Evolutionary conservation across 2,329 filamentous ascomycete species (phyloP), one percentile per base, ranked within the genome.

Genomic region (Dissoconium aciculare): DNA sequence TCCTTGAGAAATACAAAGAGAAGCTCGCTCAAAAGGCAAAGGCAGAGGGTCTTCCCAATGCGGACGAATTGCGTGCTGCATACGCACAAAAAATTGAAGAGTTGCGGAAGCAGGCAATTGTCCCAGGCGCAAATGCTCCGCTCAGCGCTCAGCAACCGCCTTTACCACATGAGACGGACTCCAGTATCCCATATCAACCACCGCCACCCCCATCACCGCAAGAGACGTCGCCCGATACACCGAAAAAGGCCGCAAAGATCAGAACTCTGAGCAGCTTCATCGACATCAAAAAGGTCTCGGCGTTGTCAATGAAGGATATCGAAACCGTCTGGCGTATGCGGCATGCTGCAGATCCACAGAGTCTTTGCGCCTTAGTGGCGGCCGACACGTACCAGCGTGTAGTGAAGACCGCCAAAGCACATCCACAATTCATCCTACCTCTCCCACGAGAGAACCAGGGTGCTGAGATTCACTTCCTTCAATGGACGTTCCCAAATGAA

Each of bases 381-480:
- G 55, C 76, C 3, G 54, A 67, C 2, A 80, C 76, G n/a, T 95
- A 85, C 61, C 53, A 62, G 17, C 64, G 70, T 30, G 82, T 98
- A 51, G 71, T 77, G 39, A 53, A 60, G 0, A 72, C 74, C 2
- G 89, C 85, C 10, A 73, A 72, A 40, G 63, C 63, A 30, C 71
- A 87, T 53, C 89, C 89, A 10, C 77, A 84, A 45, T 98, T 98
- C 59, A 77, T 98, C 33, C 70, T 98, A 1, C 89, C 89, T 0
- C 68, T 95, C 5, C 80, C 80, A 42, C 80, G 69, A 28, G 55
- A 56, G 38, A 57, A 57, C 3, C 62, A 69, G 38, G 82, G 81
- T 30, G 82, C 84, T 27, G 89, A 95, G 56, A 84, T 98, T 27
- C 89, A 98, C 58, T 93, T 92, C 56, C 59, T 98, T 39, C 87